Evolutionary conservation across 345 rosid species (phyloP), one percentile per base, ranked within the genome.

Genomic region (Hypericum perforatum): DNA sequence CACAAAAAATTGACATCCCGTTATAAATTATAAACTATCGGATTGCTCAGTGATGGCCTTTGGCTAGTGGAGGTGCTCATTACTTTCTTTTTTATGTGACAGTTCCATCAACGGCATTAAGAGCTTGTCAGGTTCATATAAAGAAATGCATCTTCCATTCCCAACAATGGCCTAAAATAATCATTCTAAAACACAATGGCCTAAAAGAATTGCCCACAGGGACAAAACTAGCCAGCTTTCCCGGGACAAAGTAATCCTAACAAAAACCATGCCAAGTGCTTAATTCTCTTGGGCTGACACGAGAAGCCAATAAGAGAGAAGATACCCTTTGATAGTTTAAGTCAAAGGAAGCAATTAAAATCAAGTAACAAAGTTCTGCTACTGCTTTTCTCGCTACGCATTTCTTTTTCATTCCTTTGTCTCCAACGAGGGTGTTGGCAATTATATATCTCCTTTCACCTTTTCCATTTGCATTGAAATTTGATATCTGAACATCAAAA

Each of bases 221-320:
- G 77, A 77, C 78, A 76, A 74, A 72, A 76, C 55, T 64, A 59
- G 73, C 70, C 79, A 69, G 80, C 76, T 66, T 72, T 53, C 37
- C 39, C 49, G 73, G 47, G 73, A 42, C 70, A 66, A 53, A 44
- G 63, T 66, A 75, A 68, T 70, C 74, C 51, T 39, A 49, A 70
- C 52, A 43, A 9, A 42, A 16, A 8, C 7, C 54, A 41, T 10
- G 54, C 58, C 52, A 45, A 16, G 7, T 38, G 29, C 39, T 10
- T 60, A 9, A 4, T 44, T 48, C 32, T 32, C 45, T 58, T 7
- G 42, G 53, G 43, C 37, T 52, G 39, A 37, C 9, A 16, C 50
- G 11, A 39, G 32, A 51, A 41, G 39, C 66, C 56, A 61, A 44
- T 60, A 45, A 8, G 9, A 56, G 54, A 57, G 36, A 70, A 61